phyloP scores from a whole-genome alignment of 2,329 filamentous ascomycete genomes.

The Monosporascus sp. region DNA sequence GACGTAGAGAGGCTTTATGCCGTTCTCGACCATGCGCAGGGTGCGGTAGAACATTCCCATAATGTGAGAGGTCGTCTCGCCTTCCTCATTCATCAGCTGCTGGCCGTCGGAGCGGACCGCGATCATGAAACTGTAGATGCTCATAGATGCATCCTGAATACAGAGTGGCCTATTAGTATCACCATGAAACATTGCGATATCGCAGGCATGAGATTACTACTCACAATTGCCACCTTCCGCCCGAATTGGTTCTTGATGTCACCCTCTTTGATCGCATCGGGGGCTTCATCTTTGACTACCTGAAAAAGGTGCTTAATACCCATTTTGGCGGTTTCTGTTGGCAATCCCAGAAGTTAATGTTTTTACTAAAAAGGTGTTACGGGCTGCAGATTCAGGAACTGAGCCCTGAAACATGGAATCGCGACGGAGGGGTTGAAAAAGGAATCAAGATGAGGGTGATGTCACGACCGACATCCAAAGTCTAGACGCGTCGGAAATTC shows the following conservation, averaged over 20 bases:
- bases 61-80: conserved; percentile 94
- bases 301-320: conserved; percentile 70
- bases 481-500: conserved; percentile 6
- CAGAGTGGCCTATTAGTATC: background rate
- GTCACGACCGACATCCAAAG: conserved; percentile 13
- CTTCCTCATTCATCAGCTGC: conserved; percentile 89
- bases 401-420: background rate
- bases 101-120: conserved; percentile 95
- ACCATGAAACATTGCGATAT: background rate
- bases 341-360: background rate
- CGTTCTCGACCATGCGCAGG: conserved; percentile 95
- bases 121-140: conserved; percentile 97
- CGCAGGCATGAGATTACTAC: conserved; percentile 27
- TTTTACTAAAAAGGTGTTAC: background rate
- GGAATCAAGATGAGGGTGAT: conserved; percentile 8
- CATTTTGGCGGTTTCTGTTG: conserved; percentile 34
- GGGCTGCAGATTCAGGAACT: background rate
- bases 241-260: conserved; percentile 99
- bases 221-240: conserved; percentile 92
- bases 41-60: conserved; percentile 99
- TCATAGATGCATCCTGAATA: conserved; percentile 76
- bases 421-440: background rate
- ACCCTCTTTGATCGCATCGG: conserved; percentile 90
- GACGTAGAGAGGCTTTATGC: conserved; percentile 96
- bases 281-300: conserved; percentile 86